These are phyloP conservation scores for Trichoderma sp. DNA, from an alignment of 2,329 filamentous ascomycete genomes.

Conservation along the genomic window DNA sequence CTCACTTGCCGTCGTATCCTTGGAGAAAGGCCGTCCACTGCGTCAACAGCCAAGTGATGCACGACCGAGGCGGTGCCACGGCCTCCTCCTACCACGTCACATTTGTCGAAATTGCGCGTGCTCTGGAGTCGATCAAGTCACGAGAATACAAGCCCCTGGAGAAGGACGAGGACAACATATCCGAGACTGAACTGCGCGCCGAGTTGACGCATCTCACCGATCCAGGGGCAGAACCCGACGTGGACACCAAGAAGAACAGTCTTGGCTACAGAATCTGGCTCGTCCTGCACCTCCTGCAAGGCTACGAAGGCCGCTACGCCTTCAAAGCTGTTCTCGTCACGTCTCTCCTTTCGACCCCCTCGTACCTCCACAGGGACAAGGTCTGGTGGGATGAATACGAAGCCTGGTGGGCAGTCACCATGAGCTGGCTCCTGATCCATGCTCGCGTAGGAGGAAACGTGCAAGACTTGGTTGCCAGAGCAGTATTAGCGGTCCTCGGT, in stretches of 20 bases:
- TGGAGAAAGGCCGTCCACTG: conserved; percentile 56
- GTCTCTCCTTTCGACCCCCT: conserved; percentile 55
- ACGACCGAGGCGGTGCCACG: conserved; percentile 61
- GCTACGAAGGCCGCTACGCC: conserved; percentile 60
- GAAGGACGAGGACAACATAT: conserved; percentile 28
- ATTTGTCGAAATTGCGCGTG: conserved; percentile 47
- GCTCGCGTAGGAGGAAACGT: conserved; percentile 58
- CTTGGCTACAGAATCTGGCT: conserved; percentile 54
- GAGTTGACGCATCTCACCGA: conserved; percentile 40
- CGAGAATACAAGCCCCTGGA: conserved; percentile 42
- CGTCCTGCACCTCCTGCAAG: conserved; percentile 55
- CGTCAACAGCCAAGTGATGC: conserved; percentile 59
- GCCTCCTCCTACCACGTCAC: conserved; percentile 54
- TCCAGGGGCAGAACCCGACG: conserved; percentile 42
- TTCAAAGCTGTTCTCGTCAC: conserved; percentile 58
- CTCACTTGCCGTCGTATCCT: conserved; percentile 58
- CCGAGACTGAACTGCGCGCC: conserved; percentile 9
- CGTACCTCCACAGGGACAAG: conserved; percentile 50
- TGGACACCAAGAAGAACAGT: conserved; percentile 42
- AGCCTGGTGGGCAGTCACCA: conserved; percentile 60
- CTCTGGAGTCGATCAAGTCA: conserved; percentile 49
- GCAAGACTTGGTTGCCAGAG: conserved; percentile 58
- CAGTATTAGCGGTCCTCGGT: conserved; percentile 53
- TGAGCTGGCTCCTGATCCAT: conserved; percentile 58
- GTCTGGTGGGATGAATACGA: conserved; percentile 59